phyloP scores from a whole-genome alignment of 495 filamentous ascomycete species.

The Penicillium bialowiezense region DNA sequence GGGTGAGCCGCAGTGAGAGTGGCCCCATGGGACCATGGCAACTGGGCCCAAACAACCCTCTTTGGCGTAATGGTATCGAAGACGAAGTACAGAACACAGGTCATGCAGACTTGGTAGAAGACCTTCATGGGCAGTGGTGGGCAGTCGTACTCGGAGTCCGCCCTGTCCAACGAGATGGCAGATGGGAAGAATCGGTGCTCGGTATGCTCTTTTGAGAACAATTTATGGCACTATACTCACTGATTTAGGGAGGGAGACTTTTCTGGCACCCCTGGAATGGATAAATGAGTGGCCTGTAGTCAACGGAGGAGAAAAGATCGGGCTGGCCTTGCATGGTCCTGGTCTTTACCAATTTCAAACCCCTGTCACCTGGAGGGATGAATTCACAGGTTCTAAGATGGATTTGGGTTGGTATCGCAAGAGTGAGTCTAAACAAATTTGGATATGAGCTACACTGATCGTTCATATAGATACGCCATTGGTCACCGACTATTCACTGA shows the following conservation, averaged over 20 bases:
- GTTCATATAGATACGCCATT: constrained; percentile 25
- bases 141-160: constrained; percentile 44
- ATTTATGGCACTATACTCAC: not conserved
- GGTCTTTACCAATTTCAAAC: constrained; percentile 22
- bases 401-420: constrained; percentile 45
- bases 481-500: constrained; percentile 33
- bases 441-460: not conserved
- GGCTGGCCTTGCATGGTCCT: constrained; percentile 29
- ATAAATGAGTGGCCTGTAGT: constrained; percentile 48
- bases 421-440: constrained; percentile 19
- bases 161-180: constrained; percentile 20
- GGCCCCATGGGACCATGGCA: constrained; percentile 58
- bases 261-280: constrained; percentile 45
- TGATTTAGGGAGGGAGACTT: constrained; percentile 42
- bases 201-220: constrained; percentile 15
- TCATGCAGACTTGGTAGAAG: constrained; percentile 46
- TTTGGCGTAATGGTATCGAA: constrained; percentile 32
- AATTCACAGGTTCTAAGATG: constrained; percentile 26
- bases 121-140: constrained; percentile 43
- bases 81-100: constrained; percentile 42
- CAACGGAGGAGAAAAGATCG: constrained; percentile 40
- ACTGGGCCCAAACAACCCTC: constrained; percentile 34
- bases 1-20: constrained; percentile 34
- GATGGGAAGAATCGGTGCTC: constrained; percentile 39
- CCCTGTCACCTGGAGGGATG: constrained; percentile 36